A percentile compares a stretch with the other conserved stretches of the same genome.
Evolutionary conservation across 148 eudicot species (phyloP).

Genomic region (Vaccinium darrowii): DNA sequence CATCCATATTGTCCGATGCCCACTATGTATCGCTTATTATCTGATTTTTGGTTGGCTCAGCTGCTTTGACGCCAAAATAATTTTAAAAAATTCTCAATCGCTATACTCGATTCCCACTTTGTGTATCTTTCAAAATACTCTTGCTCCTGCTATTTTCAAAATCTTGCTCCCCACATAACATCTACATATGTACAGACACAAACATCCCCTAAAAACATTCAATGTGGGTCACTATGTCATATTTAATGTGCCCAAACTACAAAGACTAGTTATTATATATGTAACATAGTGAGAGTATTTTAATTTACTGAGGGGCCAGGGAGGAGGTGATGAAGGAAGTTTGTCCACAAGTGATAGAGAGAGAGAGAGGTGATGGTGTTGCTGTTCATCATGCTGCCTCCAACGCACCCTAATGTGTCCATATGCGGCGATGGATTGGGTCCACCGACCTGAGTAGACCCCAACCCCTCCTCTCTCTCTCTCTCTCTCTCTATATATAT

Average conservation of each 20-base stretch:
- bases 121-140: no score
- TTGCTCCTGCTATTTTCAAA: no score
- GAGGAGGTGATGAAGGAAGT: constrained; percentile 25
- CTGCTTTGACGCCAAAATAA: no score
- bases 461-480: neutral
- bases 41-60: no score
- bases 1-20: no score
- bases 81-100: no score
- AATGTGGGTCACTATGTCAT: neutral
- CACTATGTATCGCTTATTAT: no score
- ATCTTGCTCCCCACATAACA: neutral
- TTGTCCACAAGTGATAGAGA: constrained; percentile 24
- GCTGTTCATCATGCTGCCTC: constrained; percentile 22
- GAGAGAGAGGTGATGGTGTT: neutral
- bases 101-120: no score
- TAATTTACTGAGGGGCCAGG: constrained; percentile 17
- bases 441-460: constrained; percentile 26
- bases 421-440: constrained; percentile 37
- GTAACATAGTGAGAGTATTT: neutral
- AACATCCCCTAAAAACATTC: neutral
- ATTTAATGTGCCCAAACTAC: neutral
- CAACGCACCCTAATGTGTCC: constrained; percentile 42
- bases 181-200: neutral
- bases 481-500: neutral
- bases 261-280: neutral